A percentile compares a stretch with the other conserved stretches of the same genome.
These are phyloP conservation scores for Saturnispora galanensis DNA, from an alignment of 805 yeast species.

Conservation along the genomic window DNA sequence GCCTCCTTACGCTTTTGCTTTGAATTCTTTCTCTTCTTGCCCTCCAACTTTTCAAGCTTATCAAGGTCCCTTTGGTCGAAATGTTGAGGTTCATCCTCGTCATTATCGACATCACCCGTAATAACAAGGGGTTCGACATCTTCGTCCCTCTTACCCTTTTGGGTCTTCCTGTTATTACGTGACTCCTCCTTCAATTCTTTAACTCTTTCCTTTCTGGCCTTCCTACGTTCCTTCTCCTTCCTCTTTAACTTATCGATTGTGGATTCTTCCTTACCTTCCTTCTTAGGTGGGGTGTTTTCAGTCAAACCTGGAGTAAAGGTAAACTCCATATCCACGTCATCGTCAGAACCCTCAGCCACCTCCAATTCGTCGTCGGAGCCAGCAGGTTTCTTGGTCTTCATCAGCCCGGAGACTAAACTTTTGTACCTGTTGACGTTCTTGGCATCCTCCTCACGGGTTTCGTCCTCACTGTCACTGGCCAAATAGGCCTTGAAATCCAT, in stretches of 20 bases:
- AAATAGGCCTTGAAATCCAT: conserved; percentile 89
- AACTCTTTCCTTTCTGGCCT: conserved; percentile 67
- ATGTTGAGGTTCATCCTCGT: conserved; percentile 46
- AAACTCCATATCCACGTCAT: conserved; percentile 86
- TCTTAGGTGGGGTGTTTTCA: conserved; percentile 30
- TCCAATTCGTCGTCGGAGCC: conserved; percentile 10
- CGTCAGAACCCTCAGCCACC: conserved; percentile 26
- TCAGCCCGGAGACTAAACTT: conserved; percentile 3
- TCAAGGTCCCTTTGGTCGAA: conserved; percentile 71
- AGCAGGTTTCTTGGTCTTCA: neutral
- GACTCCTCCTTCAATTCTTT: conserved; percentile 52
- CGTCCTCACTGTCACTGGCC: conserved; percentile 66
- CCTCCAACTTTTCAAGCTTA: conserved; percentile 53
- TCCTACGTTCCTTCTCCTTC: conserved; percentile 89
- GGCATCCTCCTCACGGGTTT: conserved; percentile 30
- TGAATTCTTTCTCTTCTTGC: conserved; percentile 39
- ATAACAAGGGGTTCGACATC: conserved; percentile 59
- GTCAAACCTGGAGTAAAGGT: conserved; percentile 86
- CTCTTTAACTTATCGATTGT: conserved; percentile 74
- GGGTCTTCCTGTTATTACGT: conserved; percentile 29
- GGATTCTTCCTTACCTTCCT: conserved; percentile 32
- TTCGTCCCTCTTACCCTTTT: conserved; percentile 25
- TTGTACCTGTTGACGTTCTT: conserved; percentile 1
- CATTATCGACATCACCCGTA: conserved; percentile 61
- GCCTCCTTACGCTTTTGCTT: conserved; percentile 42